Evolutionary conservation across 2,329 filamentous ascomycete species (phyloP), one percentile per base, ranked within the genome.

Genomic region (Raffaelea deltoideospora): DNA sequence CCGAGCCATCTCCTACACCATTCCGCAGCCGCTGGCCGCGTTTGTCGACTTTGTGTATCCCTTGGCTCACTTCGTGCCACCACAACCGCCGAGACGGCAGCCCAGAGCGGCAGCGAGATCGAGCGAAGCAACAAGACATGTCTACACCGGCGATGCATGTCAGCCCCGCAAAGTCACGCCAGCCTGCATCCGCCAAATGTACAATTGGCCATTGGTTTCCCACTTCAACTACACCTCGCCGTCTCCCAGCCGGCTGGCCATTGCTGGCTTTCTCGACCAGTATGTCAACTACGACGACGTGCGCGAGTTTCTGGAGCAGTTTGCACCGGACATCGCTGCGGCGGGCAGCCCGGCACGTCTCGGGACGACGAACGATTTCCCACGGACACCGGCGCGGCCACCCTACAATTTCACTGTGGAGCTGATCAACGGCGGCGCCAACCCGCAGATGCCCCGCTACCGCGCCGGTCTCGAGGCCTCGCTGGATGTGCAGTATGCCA

Each of bases 201-300:
- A 68, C 51, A 63, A 63, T 42, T 58, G 67, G 43, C 53, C 34
- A 4, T 17, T 30, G 14, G 13, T 4, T 17, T 10, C 11, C 14
- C 24, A 20, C 9, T 10, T n/a, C 15, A 20, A 36, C 0, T 21
- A 44, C 1, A 40, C 41, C 0, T 14, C n/a, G 15, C 24, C 30
- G 11, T 60, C 61, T 1, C 48, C 51, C 1, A 56, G 58, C 8
- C 56, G 59, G 0, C 50, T 67, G 33, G 65, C 59, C 21, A 52
- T 69, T 18, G 63, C 63, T 1, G 65, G 66, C 8, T 69, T 69
- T 47, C 56, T 69, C 1, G 62, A 65, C 15, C 50, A 69, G 43
- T 62, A 60, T 43, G 56, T 60, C 45, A 63, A 60, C 44, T 55
- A 62, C 39, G 38, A 49, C 4, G 65, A 69, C 44, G 52, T 61